These are phyloP conservation scores for Gossypium armourianum DNA, from an alignment of 441 rosid species.

Conservation along the genomic window DNA sequence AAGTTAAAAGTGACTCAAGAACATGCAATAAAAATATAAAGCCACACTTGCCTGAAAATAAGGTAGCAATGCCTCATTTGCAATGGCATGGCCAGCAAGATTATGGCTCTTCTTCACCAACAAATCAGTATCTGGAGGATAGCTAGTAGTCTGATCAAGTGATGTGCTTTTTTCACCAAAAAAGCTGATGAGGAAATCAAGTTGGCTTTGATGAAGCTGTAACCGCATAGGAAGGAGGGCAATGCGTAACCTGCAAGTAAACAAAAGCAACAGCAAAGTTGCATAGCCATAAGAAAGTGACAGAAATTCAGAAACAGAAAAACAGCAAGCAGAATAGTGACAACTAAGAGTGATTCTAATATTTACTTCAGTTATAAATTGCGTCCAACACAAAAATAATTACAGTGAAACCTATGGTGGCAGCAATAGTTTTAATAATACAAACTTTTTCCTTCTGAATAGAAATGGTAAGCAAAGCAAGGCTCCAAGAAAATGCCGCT, in stretches of 20 bases:
- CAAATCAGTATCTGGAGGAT: conserved; percentile 28
- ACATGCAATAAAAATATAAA: conserved; percentile 8
- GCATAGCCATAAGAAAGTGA: background rate
- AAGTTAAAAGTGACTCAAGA: conserved; percentile 13
- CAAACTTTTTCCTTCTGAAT: background rate
- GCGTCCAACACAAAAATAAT: background rate
- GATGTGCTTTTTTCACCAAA: conserved; percentile 48
- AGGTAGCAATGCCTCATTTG: conserved; percentile 88
- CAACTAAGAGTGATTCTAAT: background rate
- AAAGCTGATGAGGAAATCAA: conserved; percentile 74
- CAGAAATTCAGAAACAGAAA: background rate
- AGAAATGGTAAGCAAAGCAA: conserved; percentile 3
- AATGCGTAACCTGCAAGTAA: conserved; percentile 50
- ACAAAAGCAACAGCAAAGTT: conserved; percentile 4
- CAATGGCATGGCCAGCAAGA: conserved; percentile 37
- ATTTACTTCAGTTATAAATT: background rate
- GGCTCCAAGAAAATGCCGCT: background rate
- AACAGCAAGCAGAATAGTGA: background rate
- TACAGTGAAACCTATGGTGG: background rate
- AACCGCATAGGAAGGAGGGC: conserved; percentile 73
- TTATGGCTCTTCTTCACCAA: conserved; percentile 21
- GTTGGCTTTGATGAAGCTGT: conserved; percentile 93
- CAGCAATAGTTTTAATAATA: background rate
- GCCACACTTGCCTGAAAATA: conserved; percentile 70
- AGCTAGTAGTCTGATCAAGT: conserved; percentile 35